phyloP scores from a whole-genome alignment of 2,329 filamentous ascomycete genomes.

The Aspergillus sp. region DNA sequence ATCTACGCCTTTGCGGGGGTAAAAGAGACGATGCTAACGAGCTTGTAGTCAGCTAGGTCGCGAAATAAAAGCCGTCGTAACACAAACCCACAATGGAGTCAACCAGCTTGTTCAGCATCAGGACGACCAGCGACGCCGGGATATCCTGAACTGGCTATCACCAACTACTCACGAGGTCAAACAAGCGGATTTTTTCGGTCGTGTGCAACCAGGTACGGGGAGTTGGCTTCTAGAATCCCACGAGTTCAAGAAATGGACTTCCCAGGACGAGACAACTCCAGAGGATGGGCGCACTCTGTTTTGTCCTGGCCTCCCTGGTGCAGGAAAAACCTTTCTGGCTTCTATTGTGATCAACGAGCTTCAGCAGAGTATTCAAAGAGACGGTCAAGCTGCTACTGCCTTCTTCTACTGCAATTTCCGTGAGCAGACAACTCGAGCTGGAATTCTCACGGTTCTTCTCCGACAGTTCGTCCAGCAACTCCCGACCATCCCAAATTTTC shows the following conservation, averaged over 20 bases:
- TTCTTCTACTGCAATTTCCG: constrained; percentile 52
- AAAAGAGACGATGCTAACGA: not conserved
- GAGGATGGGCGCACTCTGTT: constrained; percentile 11
- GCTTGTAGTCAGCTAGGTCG: not conserved
- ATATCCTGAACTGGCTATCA: not conserved
- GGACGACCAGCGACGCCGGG: not conserved
- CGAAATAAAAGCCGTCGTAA: not conserved
- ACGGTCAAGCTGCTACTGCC: constrained; percentile 34
- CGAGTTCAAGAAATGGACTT: constrained; percentile 17
- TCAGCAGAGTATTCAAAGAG: not conserved
- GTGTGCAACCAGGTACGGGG: not conserved
- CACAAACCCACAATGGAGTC: not conserved
- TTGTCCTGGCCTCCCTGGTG: constrained; percentile 20
- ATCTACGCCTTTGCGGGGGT: not conserved
- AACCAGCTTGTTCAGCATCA: not conserved
- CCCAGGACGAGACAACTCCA: not conserved
- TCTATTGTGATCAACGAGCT: constrained; percentile 11
- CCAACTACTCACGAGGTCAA: not conserved
- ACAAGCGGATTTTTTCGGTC: not conserved
- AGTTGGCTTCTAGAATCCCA: constrained; percentile 22
- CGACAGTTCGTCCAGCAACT: constrained; percentile 37
- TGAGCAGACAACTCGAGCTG: constrained; percentile 38
- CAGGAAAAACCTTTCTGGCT: constrained; percentile 21
- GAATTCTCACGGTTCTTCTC: constrained; percentile 37
- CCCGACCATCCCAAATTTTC: constrained; percentile 21